Percentiles rank a stretch among this genome's conserved stretches.
Conservation (phyloP, 202 grass and related monocot genomes). For the Dendrocalamus latiflorus region DNA sequence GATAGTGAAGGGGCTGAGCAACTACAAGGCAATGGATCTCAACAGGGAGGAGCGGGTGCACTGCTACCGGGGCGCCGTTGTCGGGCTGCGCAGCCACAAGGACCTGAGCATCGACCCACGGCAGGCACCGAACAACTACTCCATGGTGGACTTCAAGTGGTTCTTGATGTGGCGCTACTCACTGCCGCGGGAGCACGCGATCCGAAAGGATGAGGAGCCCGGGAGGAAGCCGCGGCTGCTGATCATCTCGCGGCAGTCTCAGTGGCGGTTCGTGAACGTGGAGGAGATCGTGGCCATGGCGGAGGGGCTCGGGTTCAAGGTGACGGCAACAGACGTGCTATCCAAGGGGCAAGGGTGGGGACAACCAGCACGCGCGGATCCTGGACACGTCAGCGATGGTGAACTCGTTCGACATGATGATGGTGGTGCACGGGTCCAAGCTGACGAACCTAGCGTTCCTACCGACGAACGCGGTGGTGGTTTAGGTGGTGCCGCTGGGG, state of each 20-base stretch:
- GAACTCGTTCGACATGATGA: conserved; percentile 67
- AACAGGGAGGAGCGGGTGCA: conserved; percentile 35
- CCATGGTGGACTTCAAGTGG: conserved; percentile 63
- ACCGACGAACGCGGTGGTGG: conserved; percentile 59
- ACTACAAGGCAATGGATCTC: conserved; percentile 53
- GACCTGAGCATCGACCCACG: conserved; percentile 70
- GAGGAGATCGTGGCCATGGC: conserved; percentile 37
- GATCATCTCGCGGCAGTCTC: conserved; percentile 32
- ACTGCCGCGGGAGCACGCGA: conserved; percentile 46
- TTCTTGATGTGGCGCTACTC: conserved; percentile 54
- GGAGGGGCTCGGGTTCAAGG: conserved; percentile 56
- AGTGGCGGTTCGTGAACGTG: conserved; percentile 49
- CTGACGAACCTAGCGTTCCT: conserved; percentile 78
- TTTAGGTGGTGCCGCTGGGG: conserved; percentile 77
- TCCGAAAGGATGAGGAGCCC: conserved; percentile 5
- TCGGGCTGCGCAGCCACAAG: conserved; percentile 54
- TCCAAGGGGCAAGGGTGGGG: background rate
- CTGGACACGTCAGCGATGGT: conserved; percentile 41
- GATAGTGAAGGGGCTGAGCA: conserved; percentile 35
- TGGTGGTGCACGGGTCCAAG: conserved; percentile 79
- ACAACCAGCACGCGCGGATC: conserved; percentile 3
- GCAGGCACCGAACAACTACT: conserved; percentile 40
- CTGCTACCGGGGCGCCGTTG: conserved; percentile 39
- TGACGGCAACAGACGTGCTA: conserved; percentile 41
- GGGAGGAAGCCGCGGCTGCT: conserved; percentile 42